These are phyloP conservation scores for Clarkia xantiana DNA, from an alignment of 345 rosid species.

Conservation along the genomic window DNA sequence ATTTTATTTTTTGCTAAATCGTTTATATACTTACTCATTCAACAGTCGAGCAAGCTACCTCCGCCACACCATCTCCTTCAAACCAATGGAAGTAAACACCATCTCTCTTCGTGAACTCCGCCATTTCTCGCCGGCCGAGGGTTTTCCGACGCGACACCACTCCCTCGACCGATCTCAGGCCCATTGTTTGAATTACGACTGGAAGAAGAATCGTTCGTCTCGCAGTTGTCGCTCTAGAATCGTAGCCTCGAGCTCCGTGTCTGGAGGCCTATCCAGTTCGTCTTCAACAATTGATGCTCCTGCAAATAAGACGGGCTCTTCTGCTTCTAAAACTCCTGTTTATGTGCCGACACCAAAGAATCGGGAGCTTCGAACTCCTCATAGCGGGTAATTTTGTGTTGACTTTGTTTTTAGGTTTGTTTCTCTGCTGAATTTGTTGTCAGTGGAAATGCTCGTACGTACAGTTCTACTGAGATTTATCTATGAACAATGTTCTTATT, in stretches of 20 bases:
- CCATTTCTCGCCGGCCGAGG: slow-evolving; percentile 7
- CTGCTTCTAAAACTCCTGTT: slow-evolving; percentile 29
- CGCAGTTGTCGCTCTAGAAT: slow-evolving; percentile 13
- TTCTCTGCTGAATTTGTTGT: too few species aligned
- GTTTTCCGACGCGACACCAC: slow-evolving; percentile 8
- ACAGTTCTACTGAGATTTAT: too few species aligned
- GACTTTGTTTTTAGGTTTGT: neutral
- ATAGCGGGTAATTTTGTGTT: slow-evolving; percentile 52
- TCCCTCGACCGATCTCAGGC: slow-evolving; percentile 6
- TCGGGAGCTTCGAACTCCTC: slow-evolving; percentile 81
- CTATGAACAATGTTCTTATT: too few species aligned
- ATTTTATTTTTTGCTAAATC: too few species aligned
- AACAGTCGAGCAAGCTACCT: too few species aligned
- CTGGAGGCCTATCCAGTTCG: slow-evolving; percentile 6
- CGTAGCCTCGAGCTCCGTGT: slow-evolving; percentile 17
- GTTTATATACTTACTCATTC: too few species aligned
- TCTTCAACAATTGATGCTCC: slow-evolving; percentile 3
- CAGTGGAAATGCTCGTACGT: too few species aligned
- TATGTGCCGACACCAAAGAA: slow-evolving; percentile 50
- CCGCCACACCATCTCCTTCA: neutral
- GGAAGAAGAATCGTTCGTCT: slow-evolving; percentile 4
- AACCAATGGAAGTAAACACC: slow-evolving; percentile 4
- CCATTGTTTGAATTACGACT: neutral
- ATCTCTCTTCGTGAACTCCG: slow-evolving; percentile 5
- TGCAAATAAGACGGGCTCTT: slow-evolving; percentile 1